Evolutionary conservation across 192 early-diverging fungal species (phyloP).

Genomic region (Rhizoclosmatium sp.): DNA sequence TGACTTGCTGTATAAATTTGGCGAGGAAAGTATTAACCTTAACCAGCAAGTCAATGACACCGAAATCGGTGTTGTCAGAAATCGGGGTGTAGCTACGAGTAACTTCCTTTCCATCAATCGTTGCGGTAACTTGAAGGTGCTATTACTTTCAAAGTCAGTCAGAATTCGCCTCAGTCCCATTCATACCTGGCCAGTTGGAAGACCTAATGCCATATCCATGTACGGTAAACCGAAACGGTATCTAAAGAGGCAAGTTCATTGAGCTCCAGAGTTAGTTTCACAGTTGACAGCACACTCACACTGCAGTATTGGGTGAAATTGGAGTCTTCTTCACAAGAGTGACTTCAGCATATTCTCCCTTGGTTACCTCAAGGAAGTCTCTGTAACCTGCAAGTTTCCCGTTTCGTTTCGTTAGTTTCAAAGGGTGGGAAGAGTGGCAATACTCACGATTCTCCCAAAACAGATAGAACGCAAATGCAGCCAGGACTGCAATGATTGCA

Average conservation of each 20-base stretch:
- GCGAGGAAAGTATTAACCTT: conserved; percentile 62
- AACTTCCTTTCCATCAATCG: conserved; percentile 83
- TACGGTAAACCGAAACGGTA: conserved; percentile 86
- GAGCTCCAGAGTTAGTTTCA: neutral
- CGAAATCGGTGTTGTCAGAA: conserved; percentile 80
- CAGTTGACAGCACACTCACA: conserved; percentile 53
- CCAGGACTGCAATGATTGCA: no score
- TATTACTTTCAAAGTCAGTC: conserved; percentile 16
- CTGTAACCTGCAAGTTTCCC: no score
- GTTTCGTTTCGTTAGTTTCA: no score
- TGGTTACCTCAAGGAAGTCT: neutral
- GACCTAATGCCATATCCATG: conserved; percentile 72
- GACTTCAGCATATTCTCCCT: conserved; percentile 42
- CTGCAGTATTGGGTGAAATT: conserved; percentile 85
- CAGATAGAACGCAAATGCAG: no score
- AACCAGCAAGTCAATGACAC: conserved; percentile 90
- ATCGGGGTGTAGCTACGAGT: conserved; percentile 93
- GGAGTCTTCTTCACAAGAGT: conserved; percentile 74
- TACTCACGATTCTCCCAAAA: no score
- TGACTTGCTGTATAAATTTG: neutral
- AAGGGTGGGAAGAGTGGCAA: no score
- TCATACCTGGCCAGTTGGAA: conserved; percentile 84
- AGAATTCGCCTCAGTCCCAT: neutral
- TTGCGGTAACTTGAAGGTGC: conserved; percentile 88
- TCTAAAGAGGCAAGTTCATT: conserved; percentile 43